phyloP scores from a whole-genome alignment of 2,329 filamentous ascomycete species.

The Clonostachys rosea region DNA sequence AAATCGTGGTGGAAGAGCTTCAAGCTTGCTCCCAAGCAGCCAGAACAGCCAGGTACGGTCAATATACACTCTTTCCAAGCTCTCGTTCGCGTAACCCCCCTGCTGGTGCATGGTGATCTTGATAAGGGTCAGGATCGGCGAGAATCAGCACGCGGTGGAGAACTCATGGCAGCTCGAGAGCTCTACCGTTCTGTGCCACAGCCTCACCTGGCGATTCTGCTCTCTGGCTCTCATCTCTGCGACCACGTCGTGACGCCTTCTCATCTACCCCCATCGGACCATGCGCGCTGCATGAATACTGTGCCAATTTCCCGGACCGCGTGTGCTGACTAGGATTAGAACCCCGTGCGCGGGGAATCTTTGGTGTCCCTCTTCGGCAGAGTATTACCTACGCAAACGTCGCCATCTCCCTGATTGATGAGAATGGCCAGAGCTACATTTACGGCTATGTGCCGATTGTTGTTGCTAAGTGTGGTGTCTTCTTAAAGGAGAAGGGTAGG shows the following conservation, averaged over 20 bases:
- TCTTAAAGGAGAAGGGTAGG: constrained; percentile 93
- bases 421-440: constrained; percentile 90
- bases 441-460: constrained; percentile 99
- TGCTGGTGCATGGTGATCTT: too few relatives aligned
- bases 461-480: constrained; percentile 96
- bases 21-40: constrained; percentile 61
- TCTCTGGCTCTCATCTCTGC: not conserved
- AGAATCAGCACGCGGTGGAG: too few relatives aligned
- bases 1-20: constrained; percentile 98
- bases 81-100: too few relatives aligned
- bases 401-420: constrained; percentile 91
- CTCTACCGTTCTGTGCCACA: too few relatives aligned
- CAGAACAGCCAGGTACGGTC: constrained; percentile 48
- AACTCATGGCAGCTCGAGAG: too few relatives aligned
- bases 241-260: not conserved
- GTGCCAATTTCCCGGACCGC: too few relatives aligned
- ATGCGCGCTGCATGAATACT: not conserved
- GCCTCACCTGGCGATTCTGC: not conserved
- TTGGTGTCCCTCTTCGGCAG: constrained; percentile 86
- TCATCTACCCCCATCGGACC: not conserved
- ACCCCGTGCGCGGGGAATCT: constrained; percentile 67
- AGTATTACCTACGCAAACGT: constrained; percentile 98
- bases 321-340: constrained; percentile 24
- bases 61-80: too few relatives aligned
- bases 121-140: too few relatives aligned